A percentile compares a stretch with the other conserved stretches of the same genome.
phyloP scores from a whole-genome alignment of 805 yeast species.

The Phaffomyces opuntiae region DNA sequence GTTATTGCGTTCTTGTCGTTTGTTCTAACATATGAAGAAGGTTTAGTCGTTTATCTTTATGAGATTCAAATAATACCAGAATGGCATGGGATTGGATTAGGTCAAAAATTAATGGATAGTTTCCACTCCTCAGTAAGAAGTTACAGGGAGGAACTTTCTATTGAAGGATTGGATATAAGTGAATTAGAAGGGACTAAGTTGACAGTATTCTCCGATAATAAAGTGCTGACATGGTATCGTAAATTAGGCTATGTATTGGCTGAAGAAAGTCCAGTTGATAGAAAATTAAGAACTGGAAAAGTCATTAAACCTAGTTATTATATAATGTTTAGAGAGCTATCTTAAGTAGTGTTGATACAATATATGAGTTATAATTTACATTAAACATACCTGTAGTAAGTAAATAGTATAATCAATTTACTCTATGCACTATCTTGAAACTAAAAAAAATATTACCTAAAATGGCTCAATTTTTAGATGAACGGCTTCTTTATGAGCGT shows the following conservation, averaged over 20 bases:
- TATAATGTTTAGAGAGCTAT: constrained; percentile 18
- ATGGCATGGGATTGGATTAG: constrained; percentile 32
- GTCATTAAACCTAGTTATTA: constrained; percentile 38
- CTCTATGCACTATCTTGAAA: too few species aligned
- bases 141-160: constrained; percentile 8
- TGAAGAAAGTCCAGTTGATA: constrained; percentile 39
- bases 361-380: too few species aligned
- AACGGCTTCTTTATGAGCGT: too few species aligned
- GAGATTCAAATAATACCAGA: constrained; percentile 43
- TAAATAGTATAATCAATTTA: too few species aligned
- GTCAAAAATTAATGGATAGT: constrained; percentile 29
- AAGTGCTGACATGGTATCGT: constrained; percentile 38
- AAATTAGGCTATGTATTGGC: constrained; percentile 32
- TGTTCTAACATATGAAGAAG: constrained; percentile 35
- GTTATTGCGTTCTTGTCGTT: constrained; percentile 41
- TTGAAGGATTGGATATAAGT: constrained; percentile 1
- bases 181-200: constrained; percentile 22
- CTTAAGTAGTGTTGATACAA: too few species aligned
- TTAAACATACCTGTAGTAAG: too few species aligned
- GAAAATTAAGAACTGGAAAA: constrained; percentile 32
- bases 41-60: constrained; percentile 42
- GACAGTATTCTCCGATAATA: constrained; percentile 46
- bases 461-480: too few species aligned
- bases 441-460: too few species aligned
- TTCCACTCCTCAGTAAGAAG: constrained; percentile 29